Evolutionary conservation across 2,329 filamentous ascomycete genomes (phyloP), one percentile per base, ranked within the genome.

Genomic region (Phialophora macrospora): DNA sequence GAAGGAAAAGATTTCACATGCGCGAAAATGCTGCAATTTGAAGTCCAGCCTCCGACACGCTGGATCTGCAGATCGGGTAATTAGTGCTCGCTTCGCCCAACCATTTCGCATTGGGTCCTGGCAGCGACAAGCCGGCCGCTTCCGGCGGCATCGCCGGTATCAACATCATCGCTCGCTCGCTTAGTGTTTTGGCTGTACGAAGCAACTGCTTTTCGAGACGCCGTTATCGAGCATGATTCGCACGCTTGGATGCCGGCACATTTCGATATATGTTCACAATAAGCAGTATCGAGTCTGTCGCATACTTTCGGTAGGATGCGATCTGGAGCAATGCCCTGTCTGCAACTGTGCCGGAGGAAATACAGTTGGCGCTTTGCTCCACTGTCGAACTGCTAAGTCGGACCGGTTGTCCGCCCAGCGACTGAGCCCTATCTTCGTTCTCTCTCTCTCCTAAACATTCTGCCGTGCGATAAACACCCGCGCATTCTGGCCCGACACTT

Each of bases 21-120:
- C 7, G 58, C 58, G 58, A 60, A 60, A 54, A 60, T 12, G 44
- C 22, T 60, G 20, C 38, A 54, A 60, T 60, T 60, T 28, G 58
- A 54, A 20, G 52, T 46, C 30, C 30, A 38, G 48, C 30, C 58
- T 46, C 58, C 48, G 32, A 54, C 20, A 6, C 32, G 9, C 22
- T 54, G 58, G 38, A 51, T 60, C 48, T 54, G 48, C 58, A 51
- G 58, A 60, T 60, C 48, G 48, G 14, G 28, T 3, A 34, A 34
- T 11, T 44, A 8, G 17, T 44, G 38, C 17, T 44, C 38, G 38
- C 38, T 44, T 44, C 38, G 17, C 38, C 38, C 38, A 44, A 44
- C 38, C 38, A n/a, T 44, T 44, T 44, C 38, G 38, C 17, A 44
- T 6, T 44, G 38, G 38, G 6, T 44, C 17, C 17, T 44, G 38